Conservation (phyloP, 2,329 filamentous ascomycete species). For the Chaetomium olivaceum region DNA sequence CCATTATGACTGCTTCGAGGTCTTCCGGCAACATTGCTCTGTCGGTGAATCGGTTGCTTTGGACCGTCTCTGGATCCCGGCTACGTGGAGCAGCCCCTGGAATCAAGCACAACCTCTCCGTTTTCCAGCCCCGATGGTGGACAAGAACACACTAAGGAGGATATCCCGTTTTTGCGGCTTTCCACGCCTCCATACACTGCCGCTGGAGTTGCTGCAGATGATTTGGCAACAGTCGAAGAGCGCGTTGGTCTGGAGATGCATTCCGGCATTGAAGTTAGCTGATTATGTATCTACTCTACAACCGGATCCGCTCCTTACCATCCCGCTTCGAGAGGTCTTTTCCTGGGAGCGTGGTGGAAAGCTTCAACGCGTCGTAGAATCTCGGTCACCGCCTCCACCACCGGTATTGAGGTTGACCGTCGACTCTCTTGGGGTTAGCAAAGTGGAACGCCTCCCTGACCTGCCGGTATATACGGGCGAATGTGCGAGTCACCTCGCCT, state of each 20-base stretch:
- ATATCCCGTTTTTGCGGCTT: not conserved
- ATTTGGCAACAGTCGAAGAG: not conserved
- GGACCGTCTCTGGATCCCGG: not conserved
- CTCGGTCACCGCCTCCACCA: not conserved
- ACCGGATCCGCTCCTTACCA: not conserved
- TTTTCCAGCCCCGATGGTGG: not conserved
- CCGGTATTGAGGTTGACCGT: not conserved
- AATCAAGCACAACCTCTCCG: not conserved
- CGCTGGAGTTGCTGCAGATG: conserved; percentile 6
- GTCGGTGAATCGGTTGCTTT: not conserved
- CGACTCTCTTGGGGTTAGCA: not conserved
- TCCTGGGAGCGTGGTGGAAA: conserved; percentile 1
- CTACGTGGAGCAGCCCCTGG: not conserved
- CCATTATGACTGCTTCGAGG: conserved; percentile 1
- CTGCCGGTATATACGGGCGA: conserved; percentile 9
- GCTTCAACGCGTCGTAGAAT: not conserved
- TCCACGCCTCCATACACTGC: not conserved
- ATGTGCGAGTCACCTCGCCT: conserved; percentile 7
- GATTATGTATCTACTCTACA: not conserved
- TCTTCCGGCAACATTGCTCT: not conserved
- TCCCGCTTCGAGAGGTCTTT: not conserved
- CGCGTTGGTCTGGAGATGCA: conserved; percentile 5
- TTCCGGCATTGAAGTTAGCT: not conserved
- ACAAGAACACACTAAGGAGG: not conserved
- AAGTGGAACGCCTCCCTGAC: conserved; percentile 1